phyloP scores from a whole-genome alignment of 371 early-diverging fungal genomes.

The Mucor velutinosus region DNA sequence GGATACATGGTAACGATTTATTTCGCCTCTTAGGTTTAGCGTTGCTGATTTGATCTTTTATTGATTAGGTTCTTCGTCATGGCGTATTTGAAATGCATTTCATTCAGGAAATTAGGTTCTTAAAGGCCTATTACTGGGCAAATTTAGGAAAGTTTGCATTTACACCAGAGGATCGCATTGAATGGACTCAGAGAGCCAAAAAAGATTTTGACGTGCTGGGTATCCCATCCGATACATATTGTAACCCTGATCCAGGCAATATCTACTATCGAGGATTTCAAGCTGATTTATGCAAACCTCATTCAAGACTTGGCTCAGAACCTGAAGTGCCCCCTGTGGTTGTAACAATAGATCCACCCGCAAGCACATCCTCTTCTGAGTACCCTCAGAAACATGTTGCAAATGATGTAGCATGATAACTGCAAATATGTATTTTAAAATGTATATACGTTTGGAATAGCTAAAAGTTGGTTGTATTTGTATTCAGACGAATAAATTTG shows the following conservation, averaged over 20 bases:
- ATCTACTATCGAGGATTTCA: constrained; percentile 22
- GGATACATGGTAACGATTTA: constrained; percentile 34
- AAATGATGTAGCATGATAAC: neutral
- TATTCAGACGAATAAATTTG: neutral
- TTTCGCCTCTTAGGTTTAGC: too few species aligned
- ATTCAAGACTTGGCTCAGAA: neutral
- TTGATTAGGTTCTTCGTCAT: constrained; percentile 33
- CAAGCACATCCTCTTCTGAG: constrained; percentile 8
- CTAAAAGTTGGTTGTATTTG: neutral
- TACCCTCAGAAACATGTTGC: neutral
- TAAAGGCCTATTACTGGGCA: constrained; percentile 49
- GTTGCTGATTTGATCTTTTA: neutral
- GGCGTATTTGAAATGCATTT: constrained; percentile 51
- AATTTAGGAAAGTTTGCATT: constrained; percentile 50
- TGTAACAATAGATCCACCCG: neutral
- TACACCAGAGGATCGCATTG: constrained; percentile 39
- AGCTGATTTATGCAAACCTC: constrained; percentile 13
- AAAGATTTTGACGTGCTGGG: constrained; percentile 32
- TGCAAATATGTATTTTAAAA: neutral
- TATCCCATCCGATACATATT: constrained; percentile 41
- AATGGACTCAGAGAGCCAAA: constrained; percentile 46
- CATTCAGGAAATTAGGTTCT: constrained; percentile 47
- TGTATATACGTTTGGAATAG: neutral
- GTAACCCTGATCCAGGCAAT: constrained; percentile 41
- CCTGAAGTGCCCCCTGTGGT: neutral